These are phyloP conservation scores for Ashbya aceris DNA, from an alignment of 1,139 yeast species.

Conservation along the genomic window DNA sequence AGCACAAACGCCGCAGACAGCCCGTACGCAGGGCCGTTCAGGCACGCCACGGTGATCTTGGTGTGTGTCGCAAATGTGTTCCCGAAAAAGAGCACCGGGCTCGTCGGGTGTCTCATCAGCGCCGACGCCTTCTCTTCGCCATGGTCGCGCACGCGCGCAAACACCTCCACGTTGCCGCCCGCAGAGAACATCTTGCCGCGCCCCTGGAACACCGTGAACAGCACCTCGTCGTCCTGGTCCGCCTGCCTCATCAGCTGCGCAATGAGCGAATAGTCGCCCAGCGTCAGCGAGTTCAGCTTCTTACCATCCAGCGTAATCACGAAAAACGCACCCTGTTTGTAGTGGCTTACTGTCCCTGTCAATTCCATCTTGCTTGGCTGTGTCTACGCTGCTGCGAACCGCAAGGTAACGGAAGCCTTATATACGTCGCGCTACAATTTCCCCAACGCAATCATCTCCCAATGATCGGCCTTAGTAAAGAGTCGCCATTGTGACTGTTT, in stretches of 20 bases:
- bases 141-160: conserved; percentile 21
- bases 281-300: conserved; percentile 58
- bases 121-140: conserved; percentile 22
- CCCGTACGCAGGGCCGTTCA: conserved; percentile 87
- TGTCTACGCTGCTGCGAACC: too few relatives aligned
- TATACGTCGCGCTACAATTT: not conserved
- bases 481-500: too few relatives aligned
- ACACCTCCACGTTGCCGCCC: conserved; percentile 62
- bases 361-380: too few relatives aligned
- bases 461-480: too few relatives aligned
- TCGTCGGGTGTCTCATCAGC: conserved; percentile 26
- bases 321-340: conserved; percentile 20
- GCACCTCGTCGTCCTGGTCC: conserved; percentile 54
- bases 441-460: too few relatives aligned
- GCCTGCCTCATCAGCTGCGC: conserved; percentile 58
- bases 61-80: conserved; percentile 62
- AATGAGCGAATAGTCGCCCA: conserved; percentile 54
- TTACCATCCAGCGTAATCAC: conserved; percentile 63
- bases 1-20: conserved; percentile 66
- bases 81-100: conserved; percentile 64
- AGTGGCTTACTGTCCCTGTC: too few relatives aligned
- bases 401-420: not conserved
- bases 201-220: conserved; percentile 59
- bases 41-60: conserved; percentile 63
- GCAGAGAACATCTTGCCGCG: conserved; percentile 76